Evolutionary conservation across 805 yeast species (phyloP), one percentile per base, ranked within the genome.

Genomic region (Wickerhamiella nectarea): DNA sequence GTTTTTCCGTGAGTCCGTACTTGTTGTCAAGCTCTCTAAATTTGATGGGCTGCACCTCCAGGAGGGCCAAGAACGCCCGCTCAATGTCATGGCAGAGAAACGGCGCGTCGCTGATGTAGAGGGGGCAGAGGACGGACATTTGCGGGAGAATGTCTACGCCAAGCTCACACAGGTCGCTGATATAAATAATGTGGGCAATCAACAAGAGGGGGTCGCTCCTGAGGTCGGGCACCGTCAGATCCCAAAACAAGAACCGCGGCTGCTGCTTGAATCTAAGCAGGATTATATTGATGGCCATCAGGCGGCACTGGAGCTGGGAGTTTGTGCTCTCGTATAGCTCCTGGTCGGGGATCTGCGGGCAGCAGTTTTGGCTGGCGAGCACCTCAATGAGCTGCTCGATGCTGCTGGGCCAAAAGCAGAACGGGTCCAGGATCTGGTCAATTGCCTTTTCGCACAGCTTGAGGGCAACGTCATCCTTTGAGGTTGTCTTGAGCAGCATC

Each of bases 221-320:
- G 26, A 40, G 3, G 31, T 40, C 43, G 6, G 43, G 43, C 18
- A 26, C 14, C 9, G 38, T 34, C 18, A 40, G 15, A 25, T 40
- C 43, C 43, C 43, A 40, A 18, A 40, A 34, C 11, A 34, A 15
- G 19, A 40, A 34, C 7, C 38, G 37, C 19, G 43, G 43, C 6
- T 19, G 11, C 7, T 25, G 14, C 15, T 19, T 25, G 12, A n/a
- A 11, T 9, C 17, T 12, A 10, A 40, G 11, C 8, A 52, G 45
- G 12, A 52, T 36, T 15, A 38, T 3, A 37, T 51, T 52, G 7
- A 52, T 22, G 8, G 48, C 52, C 51, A 53, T 48, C 19, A 52
- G 50, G 12, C 57, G 44, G 17, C 51, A 20, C 24, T 42, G 37
- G 8, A 50, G 44, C 31, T 29, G 47, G 7, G 53, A 31, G 15